Conservation (phyloP, 2,329 filamentous ascomycete species). For the Xylariomycetidae sp. region DNA sequence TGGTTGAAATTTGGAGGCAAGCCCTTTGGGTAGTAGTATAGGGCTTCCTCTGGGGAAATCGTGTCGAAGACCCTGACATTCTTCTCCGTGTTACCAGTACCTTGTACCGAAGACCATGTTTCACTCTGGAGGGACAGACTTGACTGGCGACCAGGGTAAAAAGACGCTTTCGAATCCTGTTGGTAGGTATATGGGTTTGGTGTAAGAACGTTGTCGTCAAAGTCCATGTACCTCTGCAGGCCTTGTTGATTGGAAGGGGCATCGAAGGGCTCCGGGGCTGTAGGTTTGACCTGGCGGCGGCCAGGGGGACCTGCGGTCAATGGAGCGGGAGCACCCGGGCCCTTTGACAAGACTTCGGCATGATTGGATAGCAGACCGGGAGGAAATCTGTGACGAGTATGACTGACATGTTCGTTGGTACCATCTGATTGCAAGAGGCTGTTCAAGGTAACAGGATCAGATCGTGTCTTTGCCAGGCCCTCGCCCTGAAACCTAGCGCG, state of each 20-base stretch:
- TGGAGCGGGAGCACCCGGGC: conserved; percentile 42
- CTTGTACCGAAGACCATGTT: conserved; percentile 7
- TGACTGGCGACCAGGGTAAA: conserved; percentile 8
- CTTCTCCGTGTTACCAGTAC: conserved; percentile 2
- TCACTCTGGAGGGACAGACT: conserved; percentile 8
- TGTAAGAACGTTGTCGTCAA: conserved; percentile 10
- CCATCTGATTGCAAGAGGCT: conserved; percentile 14
- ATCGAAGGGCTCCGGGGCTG: conserved; percentile 33
- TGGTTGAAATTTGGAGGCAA: conserved; percentile 27
- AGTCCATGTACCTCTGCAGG: conserved; percentile 19
- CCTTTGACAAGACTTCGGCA: conserved; percentile 21
- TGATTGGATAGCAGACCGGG: conserved; percentile 11
- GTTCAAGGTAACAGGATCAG: conserved; percentile 7
- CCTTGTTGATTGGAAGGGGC: conserved; percentile 29
- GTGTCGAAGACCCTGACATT: conserved; percentile 25
- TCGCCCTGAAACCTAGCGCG: conserved; percentile 4
- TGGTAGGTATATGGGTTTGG: conserved; percentile 8
- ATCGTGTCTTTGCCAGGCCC: conserved; percentile 4
- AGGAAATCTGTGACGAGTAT: conserved; percentile 1
- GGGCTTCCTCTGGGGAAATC: conserved; percentile 20
- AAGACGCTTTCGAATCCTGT: conserved; percentile 3
- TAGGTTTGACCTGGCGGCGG: conserved; percentile 44
- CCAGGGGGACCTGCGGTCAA: conserved; percentile 52
- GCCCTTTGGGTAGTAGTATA: conserved; percentile 25
- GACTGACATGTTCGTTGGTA: conserved; percentile 9